Percentiles rank a stretch among this genome's conserved stretches.
These are phyloP conservation scores for Acer yangbiense DNA, from an alignment of 345 rosid species.

Conservation along the genomic window DNA sequence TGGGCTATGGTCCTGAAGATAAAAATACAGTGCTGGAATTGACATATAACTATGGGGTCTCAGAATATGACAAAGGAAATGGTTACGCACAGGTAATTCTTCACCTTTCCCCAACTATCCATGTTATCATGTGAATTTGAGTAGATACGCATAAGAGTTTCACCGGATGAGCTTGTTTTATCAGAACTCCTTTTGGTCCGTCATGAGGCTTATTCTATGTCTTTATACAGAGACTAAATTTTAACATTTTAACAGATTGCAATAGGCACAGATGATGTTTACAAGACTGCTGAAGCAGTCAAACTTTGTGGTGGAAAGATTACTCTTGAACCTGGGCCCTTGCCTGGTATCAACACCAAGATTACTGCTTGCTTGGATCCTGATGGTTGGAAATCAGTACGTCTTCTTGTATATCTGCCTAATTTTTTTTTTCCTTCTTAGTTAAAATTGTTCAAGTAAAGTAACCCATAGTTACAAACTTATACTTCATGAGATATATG, in stretches of 20 bases:
- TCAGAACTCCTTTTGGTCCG: background rate
- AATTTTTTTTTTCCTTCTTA: background rate
- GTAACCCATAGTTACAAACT: background rate
- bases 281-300: slow-evolving; percentile 91
- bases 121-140: background rate
- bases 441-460: background rate
- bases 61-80: slow-evolving; percentile 72
- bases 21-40: slow-evolving; percentile 68
- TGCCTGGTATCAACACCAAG: slow-evolving; percentile 92
- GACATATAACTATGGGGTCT: slow-evolving; percentile 72
- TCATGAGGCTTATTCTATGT: background rate
- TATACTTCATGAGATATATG: background rate
- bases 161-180: background rate
- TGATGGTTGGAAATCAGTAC: slow-evolving; percentile 98
- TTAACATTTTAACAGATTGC: slow-evolving; percentile 62
- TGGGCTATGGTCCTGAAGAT: slow-evolving; percentile 86
- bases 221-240: slow-evolving; percentile 2
- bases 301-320: slow-evolving; percentile 83
- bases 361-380: slow-evolving; percentile 97
- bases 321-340: slow-evolving; percentile 91
- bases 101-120: background rate
- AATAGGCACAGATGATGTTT: slow-evolving; percentile 92
- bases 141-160: background rate
- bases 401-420: slow-evolving; percentile 9
- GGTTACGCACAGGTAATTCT: slow-evolving; percentile 67